Percentiles rank a stretch among this genome's conserved stretches.
phyloP scores from a whole-genome alignment of 495 filamentous ascomycete species.

The Cairneyella variabilis region DNA sequence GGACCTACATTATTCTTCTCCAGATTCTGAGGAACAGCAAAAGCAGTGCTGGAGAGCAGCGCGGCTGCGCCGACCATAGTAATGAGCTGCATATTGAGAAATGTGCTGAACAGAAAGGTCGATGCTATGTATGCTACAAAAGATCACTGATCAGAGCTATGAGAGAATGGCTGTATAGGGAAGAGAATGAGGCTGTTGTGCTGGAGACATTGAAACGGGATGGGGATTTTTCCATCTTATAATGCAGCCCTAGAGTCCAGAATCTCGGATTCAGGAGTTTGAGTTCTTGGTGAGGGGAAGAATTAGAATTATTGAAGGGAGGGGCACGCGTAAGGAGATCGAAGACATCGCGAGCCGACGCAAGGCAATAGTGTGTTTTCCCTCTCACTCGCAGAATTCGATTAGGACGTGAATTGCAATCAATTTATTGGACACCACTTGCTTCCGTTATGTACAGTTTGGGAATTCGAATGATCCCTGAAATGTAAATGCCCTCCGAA shows the following conservation, averaged over 20 bases:
- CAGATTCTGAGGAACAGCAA: background rate
- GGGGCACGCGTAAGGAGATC: background rate
- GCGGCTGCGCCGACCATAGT: constrained; percentile 16
- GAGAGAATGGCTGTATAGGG: no score
- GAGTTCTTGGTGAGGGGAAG: no score
- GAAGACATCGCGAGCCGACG: background rate
- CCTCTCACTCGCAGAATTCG: constrained; percentile 1
- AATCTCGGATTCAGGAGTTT: background rate
- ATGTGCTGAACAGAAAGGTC: background rate
- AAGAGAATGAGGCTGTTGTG: no score
- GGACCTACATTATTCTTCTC: no score
- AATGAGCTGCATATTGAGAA: constrained; percentile 17
- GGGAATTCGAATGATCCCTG: constrained; percentile 11
- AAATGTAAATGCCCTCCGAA: background rate
- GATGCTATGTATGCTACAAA: no score
- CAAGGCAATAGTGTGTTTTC: background rate
- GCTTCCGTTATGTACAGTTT: constrained; percentile 14
- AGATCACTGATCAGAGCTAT: no score
- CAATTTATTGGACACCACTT: constrained; percentile 10
- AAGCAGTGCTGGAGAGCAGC: constrained; percentile 10
- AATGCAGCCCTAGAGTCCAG: background rate
- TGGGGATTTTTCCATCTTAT: background rate
- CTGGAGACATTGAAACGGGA: no score
- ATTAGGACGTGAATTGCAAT: constrained; percentile 7
- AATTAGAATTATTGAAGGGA: background rate